phyloP scores from a whole-genome alignment of 306 rosid species.

The Calophaca sinica region DNA sequence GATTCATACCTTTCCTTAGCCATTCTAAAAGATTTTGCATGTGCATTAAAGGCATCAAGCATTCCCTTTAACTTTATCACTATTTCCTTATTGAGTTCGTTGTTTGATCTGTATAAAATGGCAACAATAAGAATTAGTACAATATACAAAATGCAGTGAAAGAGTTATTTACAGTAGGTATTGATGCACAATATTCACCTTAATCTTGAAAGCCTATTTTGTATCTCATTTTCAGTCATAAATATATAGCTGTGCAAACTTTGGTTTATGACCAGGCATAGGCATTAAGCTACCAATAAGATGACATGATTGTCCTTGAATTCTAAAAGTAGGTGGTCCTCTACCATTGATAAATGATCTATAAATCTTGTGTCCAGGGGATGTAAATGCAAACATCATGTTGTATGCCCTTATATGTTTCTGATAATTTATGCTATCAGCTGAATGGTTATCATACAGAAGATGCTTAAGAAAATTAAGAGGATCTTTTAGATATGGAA shows the following conservation, averaged over 20 bases:
- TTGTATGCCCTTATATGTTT: neutral
- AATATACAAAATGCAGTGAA: neutral
- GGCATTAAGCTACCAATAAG: neutral
- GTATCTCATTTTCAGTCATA: neutral
- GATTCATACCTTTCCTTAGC: neutral
- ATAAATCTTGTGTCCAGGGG: neutral
- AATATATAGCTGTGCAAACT: neutral
- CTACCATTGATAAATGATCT: neutral
- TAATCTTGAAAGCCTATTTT: accelerated
- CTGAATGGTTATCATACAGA: neutral
- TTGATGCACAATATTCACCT: neutral
- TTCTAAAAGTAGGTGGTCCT: neutral
- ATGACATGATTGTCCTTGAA: neutral
- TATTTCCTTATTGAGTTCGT: accelerated
- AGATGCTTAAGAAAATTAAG: neutral
- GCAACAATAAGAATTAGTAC: accelerated
- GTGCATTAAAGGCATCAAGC: neutral
- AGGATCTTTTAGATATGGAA: neutral
- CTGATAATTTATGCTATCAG: neutral
- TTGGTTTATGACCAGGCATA: too few species aligned
- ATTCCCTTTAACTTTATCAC: neutral
- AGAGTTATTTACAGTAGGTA: too few species aligned
- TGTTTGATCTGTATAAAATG: accelerated
- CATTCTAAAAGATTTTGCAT: neutral
- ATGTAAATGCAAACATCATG: neutral